A percentile compares a stretch with the other conserved stretches of the same genome.
Conservation (phyloP, 306 rosid genomes). For the Albizia julibrissin region DNA sequence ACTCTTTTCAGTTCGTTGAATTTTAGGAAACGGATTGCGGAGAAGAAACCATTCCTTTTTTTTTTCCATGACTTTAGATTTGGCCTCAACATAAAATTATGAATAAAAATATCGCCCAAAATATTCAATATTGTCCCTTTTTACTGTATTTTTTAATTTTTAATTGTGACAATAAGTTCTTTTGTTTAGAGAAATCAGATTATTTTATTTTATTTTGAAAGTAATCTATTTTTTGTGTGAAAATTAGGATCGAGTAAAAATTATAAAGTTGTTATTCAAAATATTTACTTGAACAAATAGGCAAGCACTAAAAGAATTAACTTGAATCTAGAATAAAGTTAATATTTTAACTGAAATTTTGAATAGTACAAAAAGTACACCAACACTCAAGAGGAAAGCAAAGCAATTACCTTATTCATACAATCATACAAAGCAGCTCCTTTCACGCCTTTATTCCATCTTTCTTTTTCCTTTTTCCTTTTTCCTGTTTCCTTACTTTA, state of each 20-base stretch:
- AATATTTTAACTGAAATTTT: no score
- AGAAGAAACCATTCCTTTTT: not conserved
- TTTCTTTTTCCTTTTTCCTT: not conserved
- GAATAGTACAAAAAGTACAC: no score
- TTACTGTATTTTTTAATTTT: not conserved
- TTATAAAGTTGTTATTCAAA: not conserved
- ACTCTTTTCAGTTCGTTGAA: not conserved
- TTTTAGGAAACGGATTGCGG: not conserved
- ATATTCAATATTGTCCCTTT: not conserved
- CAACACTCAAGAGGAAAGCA: not conserved
- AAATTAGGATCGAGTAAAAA: not conserved
- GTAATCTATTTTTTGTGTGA: not conserved
- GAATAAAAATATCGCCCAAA: not conserved
- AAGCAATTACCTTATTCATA: not conserved
- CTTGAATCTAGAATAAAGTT: no score
- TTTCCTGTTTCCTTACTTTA: not conserved
- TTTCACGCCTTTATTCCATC: constrained; percentile 42
- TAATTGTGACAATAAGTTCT: not conserved
- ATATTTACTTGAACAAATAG: not conserved
- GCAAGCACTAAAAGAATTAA: not conserved
- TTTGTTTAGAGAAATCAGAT: not conserved
- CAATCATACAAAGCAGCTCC: not conserved
- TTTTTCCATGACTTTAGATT: not conserved
- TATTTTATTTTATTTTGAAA: not conserved
- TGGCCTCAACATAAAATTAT: not conserved